Evolutionary conservation across 2,329 filamentous ascomycete genomes (phyloP).

Genomic region (Penicillium rolfsii): DNA sequence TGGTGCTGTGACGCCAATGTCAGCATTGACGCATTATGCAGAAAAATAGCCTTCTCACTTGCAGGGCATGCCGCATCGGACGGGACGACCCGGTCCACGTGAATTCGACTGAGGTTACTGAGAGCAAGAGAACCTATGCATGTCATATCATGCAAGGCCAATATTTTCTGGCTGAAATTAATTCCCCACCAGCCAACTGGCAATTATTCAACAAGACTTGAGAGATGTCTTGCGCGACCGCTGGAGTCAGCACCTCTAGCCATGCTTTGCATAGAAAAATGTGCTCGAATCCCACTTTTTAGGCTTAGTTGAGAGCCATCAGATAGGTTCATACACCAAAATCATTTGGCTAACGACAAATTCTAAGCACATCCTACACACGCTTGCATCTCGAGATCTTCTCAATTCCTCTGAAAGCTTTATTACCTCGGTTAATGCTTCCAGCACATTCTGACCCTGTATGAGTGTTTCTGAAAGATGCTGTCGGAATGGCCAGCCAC

Average conservation of each 20-base stretch:
- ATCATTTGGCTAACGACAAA: neutral
- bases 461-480: neutral
- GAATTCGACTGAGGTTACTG: constrained; percentile 47
- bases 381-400: neutral
- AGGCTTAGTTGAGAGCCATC: neutral
- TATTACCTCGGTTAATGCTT: neutral
- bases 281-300: neutral
- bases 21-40: neutral
- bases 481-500: neutral
- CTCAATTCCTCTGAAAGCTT: neutral
- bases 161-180: constrained; percentile 53
- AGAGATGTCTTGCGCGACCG: neutral
- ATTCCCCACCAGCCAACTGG: constrained; percentile 35
- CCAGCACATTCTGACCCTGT: neutral
- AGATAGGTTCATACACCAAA: neutral
- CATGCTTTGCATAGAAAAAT: neutral
- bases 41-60: constrained; percentile 8
- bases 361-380: neutral
- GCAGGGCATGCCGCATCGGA: constrained; percentile 49
- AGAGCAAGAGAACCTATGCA: constrained; percentile 40
- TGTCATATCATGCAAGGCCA: constrained; percentile 49
- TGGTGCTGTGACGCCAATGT: neutral
- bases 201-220: neutral
- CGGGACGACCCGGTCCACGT: constrained; percentile 53
- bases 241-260: neutral